Percentiles rank a stretch among this genome's conserved stretches.
These are phyloP conservation scores for Capsicum pubescens DNA, from an alignment of 257 asterid genomes.

Conservation along the genomic window DNA sequence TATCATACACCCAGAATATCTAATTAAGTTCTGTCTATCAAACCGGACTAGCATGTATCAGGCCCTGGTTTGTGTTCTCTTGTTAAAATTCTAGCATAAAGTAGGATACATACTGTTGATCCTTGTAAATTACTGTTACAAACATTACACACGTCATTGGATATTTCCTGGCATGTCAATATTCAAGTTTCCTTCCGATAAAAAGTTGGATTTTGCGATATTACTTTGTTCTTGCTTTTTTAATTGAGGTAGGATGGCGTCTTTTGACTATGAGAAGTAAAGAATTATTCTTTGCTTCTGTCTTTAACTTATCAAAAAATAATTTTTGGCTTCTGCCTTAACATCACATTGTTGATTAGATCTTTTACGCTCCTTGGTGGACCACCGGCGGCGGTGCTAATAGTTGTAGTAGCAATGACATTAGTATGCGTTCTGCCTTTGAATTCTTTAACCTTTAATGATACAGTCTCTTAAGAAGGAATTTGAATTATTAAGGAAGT, in stretches of 20 bases:
- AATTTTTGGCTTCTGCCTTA: background rate
- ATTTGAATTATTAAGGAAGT: background rate
- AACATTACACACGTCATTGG: background rate
- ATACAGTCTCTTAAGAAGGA: background rate
- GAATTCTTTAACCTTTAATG: background rate
- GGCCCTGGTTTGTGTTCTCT: background rate
- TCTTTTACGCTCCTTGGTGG: background rate
- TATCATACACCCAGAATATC: background rate
- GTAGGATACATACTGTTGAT: background rate
- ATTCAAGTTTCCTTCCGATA: background rate
- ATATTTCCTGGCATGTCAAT: background rate
- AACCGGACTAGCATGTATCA: background rate
- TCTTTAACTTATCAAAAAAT: background rate
- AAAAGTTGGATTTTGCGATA: background rate
- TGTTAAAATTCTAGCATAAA: conserved; percentile 8
- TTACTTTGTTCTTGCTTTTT: background rate
- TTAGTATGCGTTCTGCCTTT: background rate
- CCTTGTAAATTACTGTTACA: background rate
- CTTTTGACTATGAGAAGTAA: conserved; percentile 22
- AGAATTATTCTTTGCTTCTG: conserved; percentile 22
- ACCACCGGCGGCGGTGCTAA: background rate
- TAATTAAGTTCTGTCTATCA: background rate
- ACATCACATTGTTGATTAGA: background rate
- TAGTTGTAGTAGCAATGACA: background rate
- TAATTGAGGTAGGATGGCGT: background rate